A percentile compares a stretch with the other conserved stretches of the same genome.
phyloP scores from a whole-genome alignment of 768 basidiomycete genomes.

The Mycena olivaceomarginata region DNA sequence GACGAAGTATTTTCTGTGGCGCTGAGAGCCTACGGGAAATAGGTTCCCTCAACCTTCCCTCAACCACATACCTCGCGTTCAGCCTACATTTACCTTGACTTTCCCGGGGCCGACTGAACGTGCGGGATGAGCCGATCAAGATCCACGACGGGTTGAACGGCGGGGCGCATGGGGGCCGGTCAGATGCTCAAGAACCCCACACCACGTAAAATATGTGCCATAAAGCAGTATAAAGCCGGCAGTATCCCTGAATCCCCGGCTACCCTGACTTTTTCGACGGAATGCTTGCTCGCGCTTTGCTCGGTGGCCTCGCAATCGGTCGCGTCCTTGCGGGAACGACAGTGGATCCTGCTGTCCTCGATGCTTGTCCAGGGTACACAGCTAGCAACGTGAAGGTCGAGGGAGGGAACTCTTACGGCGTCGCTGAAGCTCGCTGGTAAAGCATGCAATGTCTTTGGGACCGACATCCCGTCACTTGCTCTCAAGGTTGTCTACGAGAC shows the following conservation, averaged over 20 bases:
- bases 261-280: neutral
- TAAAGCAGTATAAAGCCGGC: conserved; percentile 1
- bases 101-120: too few species aligned
- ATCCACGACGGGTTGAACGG: neutral
- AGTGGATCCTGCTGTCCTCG: conserved; percentile 60
- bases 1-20: too few species aligned
- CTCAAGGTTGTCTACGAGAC: conserved; percentile 78
- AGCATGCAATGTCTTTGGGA: conserved; percentile 77
- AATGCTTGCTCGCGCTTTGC: conserved; percentile 15
- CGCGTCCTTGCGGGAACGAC: conserved; percentile 39
- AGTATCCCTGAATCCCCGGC: neutral
- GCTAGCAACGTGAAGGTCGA: conserved; percentile 64
- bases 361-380: conserved; percentile 78
- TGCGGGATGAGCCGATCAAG: too few species aligned
- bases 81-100: too few species aligned
- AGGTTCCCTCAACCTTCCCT: too few species aligned
- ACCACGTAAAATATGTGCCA: neutral
- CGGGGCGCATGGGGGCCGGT: conserved; percentile 31
- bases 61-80: too few species aligned
- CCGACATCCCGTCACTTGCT: conserved; percentile 67
- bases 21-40: too few species aligned
- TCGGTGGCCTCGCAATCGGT: conserved; percentile 29
- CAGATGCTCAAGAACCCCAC: conserved; percentile 17
- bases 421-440: conserved; percentile 70
- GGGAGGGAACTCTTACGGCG: conserved; percentile 66